Base-by-base conservation (phyloP, 495 filamentous ascomycete genomes). In the Aspergillus avenaceus region DNA sequence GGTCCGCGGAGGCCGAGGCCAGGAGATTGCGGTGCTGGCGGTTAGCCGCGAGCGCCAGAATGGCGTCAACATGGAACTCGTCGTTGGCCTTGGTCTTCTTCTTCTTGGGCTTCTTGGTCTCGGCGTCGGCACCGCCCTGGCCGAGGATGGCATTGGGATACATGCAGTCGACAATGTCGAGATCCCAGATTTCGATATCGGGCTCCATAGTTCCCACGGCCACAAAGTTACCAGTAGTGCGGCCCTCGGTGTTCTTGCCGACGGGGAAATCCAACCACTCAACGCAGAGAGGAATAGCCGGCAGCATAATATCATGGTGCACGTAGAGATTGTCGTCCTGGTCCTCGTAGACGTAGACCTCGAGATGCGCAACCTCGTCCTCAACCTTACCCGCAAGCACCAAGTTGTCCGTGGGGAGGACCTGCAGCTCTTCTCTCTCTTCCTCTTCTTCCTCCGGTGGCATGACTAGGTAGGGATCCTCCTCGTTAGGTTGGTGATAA, bases 221-320 rank as follows among this genome's bases (percentile, higher is more conserved):
- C 22, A 95, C 90, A 53, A 92, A 96, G 71, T 95, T 99, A 5
- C 83, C 92, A 34, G 61, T 64, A 19, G 65, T 72, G 46, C 80
- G 81, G 13, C 72, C 71, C 52, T 80, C 77, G 16, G 65, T 63
- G 19, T 72, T 61, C 60, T 90, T 88, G 41, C 87, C 85, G 26
- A 95, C 89, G 34, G 91, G 84, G 26, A 95, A 71, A 65, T 96
- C 86, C 16, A 99, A 71, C 93, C 93, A 99, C 72, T 99, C 93
- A 28, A 96, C 76, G 63, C 88, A 92, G 12, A 99, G 81, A 2
- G 93, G 93, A 67, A 97, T 95, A 25, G 91, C 91, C 14, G 93
- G 93, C 32, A 99, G 83, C 93, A 99, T 97, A 58, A 99, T 95
- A 62, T 99, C 93, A 75, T 99, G 95, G 73, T 99, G 93, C 8